Conservation (phyloP, 257 asterid genomes). For the Lantana camara region DNA sequence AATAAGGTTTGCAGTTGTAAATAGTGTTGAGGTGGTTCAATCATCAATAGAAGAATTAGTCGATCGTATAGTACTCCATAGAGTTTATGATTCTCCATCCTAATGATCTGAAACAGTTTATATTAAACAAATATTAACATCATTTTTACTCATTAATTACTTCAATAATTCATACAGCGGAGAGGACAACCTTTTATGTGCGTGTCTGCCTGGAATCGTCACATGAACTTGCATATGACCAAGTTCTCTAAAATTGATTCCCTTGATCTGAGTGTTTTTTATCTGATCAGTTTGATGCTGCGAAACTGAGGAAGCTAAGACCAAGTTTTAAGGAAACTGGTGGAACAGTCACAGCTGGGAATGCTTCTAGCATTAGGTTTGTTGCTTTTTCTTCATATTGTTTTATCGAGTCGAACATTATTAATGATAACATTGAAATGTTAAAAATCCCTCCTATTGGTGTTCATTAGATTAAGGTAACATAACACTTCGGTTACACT, state of each 20-base stretch:
- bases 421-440: background rate
- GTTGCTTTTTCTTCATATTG: constrained; percentile 9
- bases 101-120: background rate
- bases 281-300: constrained; percentile 64
- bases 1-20: background rate
- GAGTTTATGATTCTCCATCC: background rate
- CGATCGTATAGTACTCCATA: background rate
- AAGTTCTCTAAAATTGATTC: background rate
- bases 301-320: constrained; percentile 72
- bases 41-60: background rate
- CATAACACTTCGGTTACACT: background rate
- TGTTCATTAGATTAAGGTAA: background rate
- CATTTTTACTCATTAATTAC: background rate
- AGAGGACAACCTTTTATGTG: background rate
- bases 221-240: background rate
- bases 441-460: no score
- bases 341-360: constrained; percentile 81
- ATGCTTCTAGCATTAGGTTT: constrained; percentile 82
- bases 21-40: background rate
- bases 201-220: background rate
- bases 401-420: background rate
- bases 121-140: background rate
- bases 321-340: constrained; percentile 84
- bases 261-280: constrained; percentile 2
- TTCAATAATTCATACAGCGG: background rate